Conservation (phyloP, 495 filamentous ascomycete genomes). For the Daldinia childiae region DNA sequence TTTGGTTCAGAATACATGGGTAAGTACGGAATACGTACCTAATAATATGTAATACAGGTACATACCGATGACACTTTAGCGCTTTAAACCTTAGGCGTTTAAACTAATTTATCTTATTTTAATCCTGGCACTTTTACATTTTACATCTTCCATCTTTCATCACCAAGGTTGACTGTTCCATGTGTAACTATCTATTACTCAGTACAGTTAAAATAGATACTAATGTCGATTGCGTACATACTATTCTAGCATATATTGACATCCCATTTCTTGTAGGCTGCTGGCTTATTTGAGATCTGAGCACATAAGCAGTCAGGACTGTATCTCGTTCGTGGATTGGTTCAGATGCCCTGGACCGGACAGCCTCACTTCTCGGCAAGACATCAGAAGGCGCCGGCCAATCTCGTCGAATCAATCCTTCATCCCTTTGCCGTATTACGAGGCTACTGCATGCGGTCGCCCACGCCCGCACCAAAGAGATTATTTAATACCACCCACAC, state of each 20-base stretch:
- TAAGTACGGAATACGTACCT: too few relatives aligned
- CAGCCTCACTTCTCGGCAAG: slow-evolving; percentile 50
- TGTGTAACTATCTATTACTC: not conserved
- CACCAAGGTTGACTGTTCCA: not conserved
- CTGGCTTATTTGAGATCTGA: slow-evolving; percentile 32
- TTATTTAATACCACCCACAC: slow-evolving; percentile 45
- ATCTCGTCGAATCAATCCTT: slow-evolving; percentile 36
- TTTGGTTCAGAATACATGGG: not conserved
- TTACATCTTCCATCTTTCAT: not conserved
- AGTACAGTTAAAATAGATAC: not conserved
- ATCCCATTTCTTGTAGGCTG: slow-evolving; percentile 25
- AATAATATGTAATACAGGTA: too few relatives aligned
- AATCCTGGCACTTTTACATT: not conserved
- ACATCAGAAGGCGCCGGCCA: slow-evolving; percentile 42
- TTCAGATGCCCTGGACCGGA: slow-evolving; percentile 40
- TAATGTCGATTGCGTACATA: not conserved
- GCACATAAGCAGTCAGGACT: slow-evolving; percentile 11
- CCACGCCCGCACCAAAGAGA: slow-evolving; percentile 42
- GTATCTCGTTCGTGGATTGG: slow-evolving; percentile 36
- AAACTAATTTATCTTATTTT: not conserved
- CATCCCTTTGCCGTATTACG: slow-evolving; percentile 47
- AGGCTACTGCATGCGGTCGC: slow-evolving; percentile 50
- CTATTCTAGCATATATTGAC: not conserved
- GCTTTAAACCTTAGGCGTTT: too few relatives aligned
- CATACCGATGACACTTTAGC: too few relatives aligned